Evolutionary conservation across 331 rosid genomes (phyloP).

Genomic region (Malus hybrid): DNA sequence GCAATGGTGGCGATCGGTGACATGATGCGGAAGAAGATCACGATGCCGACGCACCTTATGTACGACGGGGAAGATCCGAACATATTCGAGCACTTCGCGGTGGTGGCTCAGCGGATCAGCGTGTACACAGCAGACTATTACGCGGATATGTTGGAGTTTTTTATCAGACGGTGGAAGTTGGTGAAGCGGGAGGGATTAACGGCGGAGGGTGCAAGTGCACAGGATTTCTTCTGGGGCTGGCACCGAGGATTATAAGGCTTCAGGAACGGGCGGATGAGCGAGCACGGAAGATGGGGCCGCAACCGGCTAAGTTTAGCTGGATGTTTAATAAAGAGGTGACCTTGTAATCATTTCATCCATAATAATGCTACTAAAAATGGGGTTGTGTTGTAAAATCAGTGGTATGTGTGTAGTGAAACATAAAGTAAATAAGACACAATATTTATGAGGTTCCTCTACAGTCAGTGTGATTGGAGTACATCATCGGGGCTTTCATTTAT

Average conservation of each 20-base stretch:
- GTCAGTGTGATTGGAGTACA: too few relatives aligned
- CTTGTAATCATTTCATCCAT: background rate
- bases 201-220: conserved; percentile 39
- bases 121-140: conserved; percentile 58
- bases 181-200: conserved; percentile 49
- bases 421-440: too few relatives aligned
- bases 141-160: conserved; percentile 54
- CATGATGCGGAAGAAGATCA: conserved; percentile 63
- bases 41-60: conserved; percentile 76
- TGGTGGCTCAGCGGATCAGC: conserved; percentile 48
- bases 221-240: conserved; percentile 51
- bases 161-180: conserved; percentile 53
- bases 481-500: too few relatives aligned
- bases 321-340: conserved; percentile 42
- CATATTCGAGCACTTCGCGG: conserved; percentile 56
- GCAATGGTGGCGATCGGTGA: conserved; percentile 47
- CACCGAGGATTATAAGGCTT: conserved; percentile 47
- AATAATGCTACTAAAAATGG: background rate
- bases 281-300: conserved; percentile 45
- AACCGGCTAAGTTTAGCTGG: conserved; percentile 53
- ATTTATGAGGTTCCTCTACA: too few relatives aligned
- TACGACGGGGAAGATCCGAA: conserved; percentile 51
- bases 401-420: too few relatives aligned
- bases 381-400: too few relatives aligned
- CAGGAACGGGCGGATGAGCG: conserved; percentile 49